Percentiles rank a stretch among this genome's conserved stretches.
Evolutionary conservation across 352 stramenopile genomes (phyloP).

Genomic region (Phytophthora sp.): DNA sequence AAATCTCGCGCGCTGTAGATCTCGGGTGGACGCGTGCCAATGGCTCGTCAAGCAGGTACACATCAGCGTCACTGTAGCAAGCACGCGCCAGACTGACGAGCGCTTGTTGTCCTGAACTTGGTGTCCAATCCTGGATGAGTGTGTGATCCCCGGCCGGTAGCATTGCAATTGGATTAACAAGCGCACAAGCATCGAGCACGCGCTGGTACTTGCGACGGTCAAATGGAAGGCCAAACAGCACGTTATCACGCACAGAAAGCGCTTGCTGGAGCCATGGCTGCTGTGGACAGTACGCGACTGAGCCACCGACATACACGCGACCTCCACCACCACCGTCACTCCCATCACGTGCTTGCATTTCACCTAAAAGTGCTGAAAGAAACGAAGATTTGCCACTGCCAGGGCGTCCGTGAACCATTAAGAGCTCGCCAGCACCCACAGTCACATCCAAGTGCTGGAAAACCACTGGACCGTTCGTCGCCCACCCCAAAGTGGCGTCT

Average conservation of each 20-base stretch:
- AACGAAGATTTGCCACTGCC: slow-evolving; percentile 96
- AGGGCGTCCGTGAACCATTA: slow-evolving; percentile 94
- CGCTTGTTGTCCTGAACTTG: slow-evolving; percentile 69
- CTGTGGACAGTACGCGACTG: slow-evolving; percentile 90
- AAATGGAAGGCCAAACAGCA: slow-evolving; percentile 91
- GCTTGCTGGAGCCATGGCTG: slow-evolving; percentile 92
- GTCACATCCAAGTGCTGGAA: slow-evolving; percentile 82
- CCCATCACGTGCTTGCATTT: slow-evolving; percentile 88
- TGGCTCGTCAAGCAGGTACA: slow-evolving; percentile 74
- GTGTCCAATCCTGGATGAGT: slow-evolving; percentile 72
- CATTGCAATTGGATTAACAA: slow-evolving; percentile 80
- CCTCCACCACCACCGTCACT: slow-evolving; percentile 25
- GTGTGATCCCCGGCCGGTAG: slow-evolving; percentile 87
- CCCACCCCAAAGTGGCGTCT: slow-evolving; percentile 68
- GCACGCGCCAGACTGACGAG: slow-evolving; percentile 83
- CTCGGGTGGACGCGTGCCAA: slow-evolving; percentile 58
- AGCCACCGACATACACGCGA: slow-evolving; percentile 67
- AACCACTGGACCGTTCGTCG: slow-evolving; percentile 41
- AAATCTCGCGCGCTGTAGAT: slow-evolving; percentile 81
- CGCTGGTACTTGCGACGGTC: slow-evolving; percentile 74
- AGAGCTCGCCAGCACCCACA: slow-evolving; percentile 89
- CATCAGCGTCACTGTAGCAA: slow-evolving; percentile 84
- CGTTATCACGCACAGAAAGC: slow-evolving; percentile 83
- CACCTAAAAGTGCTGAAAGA: slow-evolving; percentile 93
- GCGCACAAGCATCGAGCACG: slow-evolving; percentile 77